Evolutionary conservation across 2,329 filamentous ascomycete genomes (phyloP).

Genomic region (Botryosphaeria agaves): DNA sequence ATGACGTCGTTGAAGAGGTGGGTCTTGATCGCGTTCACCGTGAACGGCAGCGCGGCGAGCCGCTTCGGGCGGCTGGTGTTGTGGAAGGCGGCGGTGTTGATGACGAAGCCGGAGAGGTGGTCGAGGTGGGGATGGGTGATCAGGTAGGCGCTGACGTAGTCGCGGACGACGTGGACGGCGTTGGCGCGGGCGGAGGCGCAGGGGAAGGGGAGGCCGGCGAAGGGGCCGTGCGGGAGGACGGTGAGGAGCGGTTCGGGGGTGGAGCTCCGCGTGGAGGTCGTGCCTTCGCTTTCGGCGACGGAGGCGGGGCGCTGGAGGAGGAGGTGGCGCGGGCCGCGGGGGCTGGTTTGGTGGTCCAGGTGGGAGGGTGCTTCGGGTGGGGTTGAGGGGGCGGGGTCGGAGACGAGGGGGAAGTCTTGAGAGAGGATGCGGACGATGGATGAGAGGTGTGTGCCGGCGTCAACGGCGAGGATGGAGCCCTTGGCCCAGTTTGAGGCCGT

Average conservation of each 20-base stretch:
- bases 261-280: constrained; percentile 15
- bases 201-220: constrained; percentile 59
- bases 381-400: constrained; percentile 2
- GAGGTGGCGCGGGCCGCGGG: too few species aligned
- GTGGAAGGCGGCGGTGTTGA: constrained; percentile 80
- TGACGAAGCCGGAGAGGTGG: constrained; percentile 77
- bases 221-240: constrained; percentile 48
- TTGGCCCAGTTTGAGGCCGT: constrained; percentile 61
- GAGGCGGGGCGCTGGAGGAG: too few species aligned
- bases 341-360: too few species aligned
- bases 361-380: too few species aligned
- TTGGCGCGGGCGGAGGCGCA: constrained; percentile 54
- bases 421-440: constrained; percentile 70
- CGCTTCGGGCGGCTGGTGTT: constrained; percentile 64
- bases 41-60: constrained; percentile 68
- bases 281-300: not conserved
- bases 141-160: constrained; percentile 72
- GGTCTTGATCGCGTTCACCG: constrained; percentile 79
- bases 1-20: constrained; percentile 98
- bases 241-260: constrained; percentile 31
- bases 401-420: constrained; percentile 27
- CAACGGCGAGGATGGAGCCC: constrained; percentile 76
- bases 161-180: constrained; percentile 60
- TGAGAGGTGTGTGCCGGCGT: constrained; percentile 78
- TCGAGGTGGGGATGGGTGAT: constrained; percentile 97